Evolutionary conservation across 441 rosid genomes (phyloP).

Genomic region (Macaranga tanarius): DNA sequence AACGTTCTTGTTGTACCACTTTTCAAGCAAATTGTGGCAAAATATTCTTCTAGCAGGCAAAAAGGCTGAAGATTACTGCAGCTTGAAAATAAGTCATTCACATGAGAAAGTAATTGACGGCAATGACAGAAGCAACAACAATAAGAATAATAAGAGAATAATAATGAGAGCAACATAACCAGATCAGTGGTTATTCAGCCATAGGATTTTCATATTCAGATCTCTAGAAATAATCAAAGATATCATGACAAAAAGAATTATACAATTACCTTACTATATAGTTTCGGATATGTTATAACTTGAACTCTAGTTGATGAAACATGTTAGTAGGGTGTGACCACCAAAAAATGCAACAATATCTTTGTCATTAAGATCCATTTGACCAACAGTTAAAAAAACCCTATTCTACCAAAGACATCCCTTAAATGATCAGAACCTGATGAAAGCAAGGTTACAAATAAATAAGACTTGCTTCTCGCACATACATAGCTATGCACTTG

Average conservation of each 20-base stretch:
- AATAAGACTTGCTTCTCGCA: too few species aligned
- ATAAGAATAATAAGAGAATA: not conserved
- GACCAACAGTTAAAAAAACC: too few species aligned
- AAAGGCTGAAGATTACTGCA: conserved; percentile 78
- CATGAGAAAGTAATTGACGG: conserved; percentile 30
- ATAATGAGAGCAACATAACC: not conserved
- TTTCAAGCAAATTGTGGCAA: conserved; percentile 95
- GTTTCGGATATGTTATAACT: conserved; percentile 69
- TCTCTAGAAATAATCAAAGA: conserved; percentile 12
- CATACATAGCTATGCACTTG: too few species aligned
- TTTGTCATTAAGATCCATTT: conserved; percentile 81
- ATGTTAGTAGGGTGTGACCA: conserved; percentile 91
- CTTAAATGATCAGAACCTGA: conserved; percentile 75
- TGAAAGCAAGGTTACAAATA: not conserved
- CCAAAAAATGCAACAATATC: conserved; percentile 91
- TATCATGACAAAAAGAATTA: conserved; percentile 17
- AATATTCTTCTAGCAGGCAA: conserved; percentile 76
- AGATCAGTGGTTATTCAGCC: not conserved
- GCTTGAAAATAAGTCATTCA: conserved; percentile 56
- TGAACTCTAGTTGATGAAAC: conserved; percentile 65
- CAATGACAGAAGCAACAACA: conserved; percentile 8
- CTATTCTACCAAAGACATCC: conserved; percentile 60
- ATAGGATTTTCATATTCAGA: conserved; percentile 1
- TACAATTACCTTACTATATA: conserved; percentile 75
- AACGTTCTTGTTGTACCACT: conserved; percentile 99